phyloP scores from a whole-genome alignment of 2,329 filamentous ascomycete genomes.

The Nothopassalora personata region DNA sequence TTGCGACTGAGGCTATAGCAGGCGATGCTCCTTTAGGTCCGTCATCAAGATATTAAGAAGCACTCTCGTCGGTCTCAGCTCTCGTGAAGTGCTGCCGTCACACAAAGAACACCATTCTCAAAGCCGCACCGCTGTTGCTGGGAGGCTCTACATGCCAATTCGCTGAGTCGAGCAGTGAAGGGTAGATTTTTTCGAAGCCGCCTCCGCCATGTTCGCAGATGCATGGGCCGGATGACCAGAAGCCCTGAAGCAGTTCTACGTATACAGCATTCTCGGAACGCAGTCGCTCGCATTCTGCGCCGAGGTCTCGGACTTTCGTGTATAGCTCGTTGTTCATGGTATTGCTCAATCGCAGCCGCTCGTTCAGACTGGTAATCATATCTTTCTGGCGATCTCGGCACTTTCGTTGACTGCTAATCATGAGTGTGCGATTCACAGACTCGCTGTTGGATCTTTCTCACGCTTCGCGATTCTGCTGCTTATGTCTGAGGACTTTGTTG shows the following conservation, averaged over 20 bases:
- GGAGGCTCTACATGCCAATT: background rate
- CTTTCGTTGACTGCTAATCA: background rate
- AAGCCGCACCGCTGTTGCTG: background rate
- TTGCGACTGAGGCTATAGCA: too few relatives aligned
- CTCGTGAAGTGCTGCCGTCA: too few relatives aligned
- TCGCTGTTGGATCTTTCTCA: background rate
- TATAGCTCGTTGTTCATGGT: background rate
- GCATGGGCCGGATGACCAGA: background rate
- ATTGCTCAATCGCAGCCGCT: background rate
- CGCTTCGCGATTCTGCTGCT: conserved; percentile 3
- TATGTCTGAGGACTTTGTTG: background rate
- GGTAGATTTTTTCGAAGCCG: background rate
- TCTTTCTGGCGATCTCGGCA: conserved; percentile 1
- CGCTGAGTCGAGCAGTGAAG: background rate
- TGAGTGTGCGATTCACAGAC: background rate
- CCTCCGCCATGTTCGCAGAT: background rate
- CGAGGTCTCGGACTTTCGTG: background rate
- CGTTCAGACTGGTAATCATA: background rate
- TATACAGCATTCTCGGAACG: conserved; percentile 1
- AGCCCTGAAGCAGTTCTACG: background rate
- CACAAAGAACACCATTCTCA: too few relatives aligned
- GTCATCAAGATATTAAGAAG: too few relatives aligned
- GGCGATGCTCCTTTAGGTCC: too few relatives aligned
- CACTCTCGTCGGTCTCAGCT: too few relatives aligned
- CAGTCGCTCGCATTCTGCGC: background rate